Conservation (phyloP, 768 basidiomycete genomes). For the Phylloporus arenicola region DNA sequence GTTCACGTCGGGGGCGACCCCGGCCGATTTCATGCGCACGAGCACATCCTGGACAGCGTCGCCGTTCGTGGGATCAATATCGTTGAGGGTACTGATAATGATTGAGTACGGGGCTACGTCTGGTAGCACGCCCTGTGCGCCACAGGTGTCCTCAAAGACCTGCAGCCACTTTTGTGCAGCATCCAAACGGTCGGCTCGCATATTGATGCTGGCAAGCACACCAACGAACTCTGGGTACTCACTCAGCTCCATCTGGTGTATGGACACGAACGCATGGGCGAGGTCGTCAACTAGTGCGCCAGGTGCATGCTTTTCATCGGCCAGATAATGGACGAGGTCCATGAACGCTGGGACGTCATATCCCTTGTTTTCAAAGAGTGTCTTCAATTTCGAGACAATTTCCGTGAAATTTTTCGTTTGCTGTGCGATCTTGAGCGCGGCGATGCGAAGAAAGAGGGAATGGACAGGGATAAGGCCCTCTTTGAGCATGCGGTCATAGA, state of each 20-base stretch:
- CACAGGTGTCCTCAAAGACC: conserved; percentile 22
- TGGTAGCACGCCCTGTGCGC: conserved; percentile 8
- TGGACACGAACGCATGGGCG: conserved; percentile 17
- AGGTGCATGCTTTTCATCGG: conserved; percentile 9
- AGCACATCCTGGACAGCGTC: conserved; percentile 34
- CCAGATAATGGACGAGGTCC: conserved; percentile 24
- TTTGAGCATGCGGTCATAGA: conserved; percentile 40
- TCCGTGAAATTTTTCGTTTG: conserved; percentile 1
- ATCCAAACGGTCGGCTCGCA: conserved; percentile 29
- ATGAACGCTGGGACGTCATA: conserved; percentile 23
- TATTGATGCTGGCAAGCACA: conserved; percentile 34
- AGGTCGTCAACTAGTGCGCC: conserved; percentile 19
- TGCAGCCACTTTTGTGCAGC: conserved; percentile 28
- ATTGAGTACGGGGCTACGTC: conserved; percentile 33
- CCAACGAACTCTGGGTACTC: conserved; percentile 33
- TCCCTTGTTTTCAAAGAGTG: conserved; percentile 8
- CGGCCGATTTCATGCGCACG: conserved; percentile 34
- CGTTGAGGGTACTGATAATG: conserved; percentile 35
- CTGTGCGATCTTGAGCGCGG: conserved; percentile 28
- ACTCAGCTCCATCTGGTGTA: conserved; percentile 14
- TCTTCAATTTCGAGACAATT: conserved; percentile 1
- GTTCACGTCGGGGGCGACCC: conserved; percentile 33
- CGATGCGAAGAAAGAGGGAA: conserved; percentile 38
- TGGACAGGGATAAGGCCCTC: conserved; percentile 36
- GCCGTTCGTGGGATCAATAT: conserved; percentile 27